A percentile compares a stretch with the other conserved stretches of the same genome.
Evolutionary conservation across 164 flowering plant genomes (phyloP).

Genomic region (Chimonanthus salicifolius): DNA sequence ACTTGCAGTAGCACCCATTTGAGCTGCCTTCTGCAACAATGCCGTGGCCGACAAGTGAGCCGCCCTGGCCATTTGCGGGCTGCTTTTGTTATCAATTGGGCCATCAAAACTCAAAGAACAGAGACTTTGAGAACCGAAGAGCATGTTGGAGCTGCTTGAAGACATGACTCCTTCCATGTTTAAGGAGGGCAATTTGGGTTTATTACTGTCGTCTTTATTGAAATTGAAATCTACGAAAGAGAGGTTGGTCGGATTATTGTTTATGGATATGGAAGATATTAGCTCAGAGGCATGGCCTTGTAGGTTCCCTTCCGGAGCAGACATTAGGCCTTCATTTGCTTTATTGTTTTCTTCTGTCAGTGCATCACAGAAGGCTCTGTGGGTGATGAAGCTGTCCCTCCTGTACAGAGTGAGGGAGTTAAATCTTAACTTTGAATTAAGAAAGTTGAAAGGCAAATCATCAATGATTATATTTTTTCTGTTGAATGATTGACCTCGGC

Average conservation of each 20-base stretch:
- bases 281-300: constrained; percentile 26
- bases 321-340: constrained; percentile 40
- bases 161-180: constrained; percentile 13
- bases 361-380: constrained; percentile 97
- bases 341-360: constrained; percentile 81
- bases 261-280: constrained; percentile 19
- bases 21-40: constrained; percentile 50
- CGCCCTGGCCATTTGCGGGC: constrained; percentile 10
- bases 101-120: background rate
- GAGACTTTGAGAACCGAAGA: constrained; percentile 4
- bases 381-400: constrained; percentile 94
- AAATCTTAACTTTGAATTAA: background rate
- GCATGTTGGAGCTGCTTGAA: constrained; percentile 11
- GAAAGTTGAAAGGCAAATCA: background rate
- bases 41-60: constrained; percentile 47
- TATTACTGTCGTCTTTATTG: constrained; percentile 13
- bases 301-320: constrained; percentile 22
- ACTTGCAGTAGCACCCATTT: constrained; percentile 47
- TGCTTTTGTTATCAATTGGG: background rate
- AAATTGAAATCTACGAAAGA: constrained; percentile 17
- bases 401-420: constrained; percentile 29
- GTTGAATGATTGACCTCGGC: background rate
- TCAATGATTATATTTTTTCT: background rate
- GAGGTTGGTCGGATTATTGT: constrained; percentile 6
- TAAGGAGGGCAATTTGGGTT: constrained; percentile 6